Percentiles rank a stretch among this genome's conserved stretches.
Evolutionary conservation across 495 filamentous ascomycete species (phyloP).

Genomic region (Apiosordaria backusii): DNA sequence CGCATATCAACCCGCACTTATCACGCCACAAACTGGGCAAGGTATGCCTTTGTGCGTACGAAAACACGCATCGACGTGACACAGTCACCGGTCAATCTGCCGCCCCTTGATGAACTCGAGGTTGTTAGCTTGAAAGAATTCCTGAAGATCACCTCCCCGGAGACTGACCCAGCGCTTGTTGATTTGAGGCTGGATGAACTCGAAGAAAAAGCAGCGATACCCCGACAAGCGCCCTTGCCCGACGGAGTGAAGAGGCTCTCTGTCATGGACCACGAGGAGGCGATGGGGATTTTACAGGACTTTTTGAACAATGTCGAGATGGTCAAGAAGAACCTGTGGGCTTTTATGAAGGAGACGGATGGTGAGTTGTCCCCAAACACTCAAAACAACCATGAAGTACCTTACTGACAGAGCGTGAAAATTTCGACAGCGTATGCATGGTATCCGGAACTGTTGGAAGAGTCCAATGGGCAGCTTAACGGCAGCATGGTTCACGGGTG

Average conservation of each 20-base stretch:
- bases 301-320: background rate
- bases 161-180: background rate
- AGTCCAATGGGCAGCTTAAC: background rate
- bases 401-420: too few species aligned
- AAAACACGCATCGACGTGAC: background rate
- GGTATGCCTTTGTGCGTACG: background rate
- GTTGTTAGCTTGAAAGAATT: background rate
- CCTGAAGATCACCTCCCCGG: background rate
- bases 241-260: background rate
- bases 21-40: background rate
- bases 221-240: background rate
- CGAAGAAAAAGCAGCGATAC: background rate
- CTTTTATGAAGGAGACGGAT: background rate
- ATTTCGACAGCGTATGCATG: background rate
- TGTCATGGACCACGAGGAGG: background rate
- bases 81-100: background rate
- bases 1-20: background rate
- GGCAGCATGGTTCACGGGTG: background rate
- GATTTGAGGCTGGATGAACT: background rate
- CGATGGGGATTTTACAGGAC: background rate
- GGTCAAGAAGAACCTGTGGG: background rate
- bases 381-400: too few species aligned
- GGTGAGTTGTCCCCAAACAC: background rate
- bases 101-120: background rate
- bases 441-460: background rate